phyloP scores from a whole-genome alignment of 352 stramenopile genomes.

The Peronospora farinosa region DNA sequence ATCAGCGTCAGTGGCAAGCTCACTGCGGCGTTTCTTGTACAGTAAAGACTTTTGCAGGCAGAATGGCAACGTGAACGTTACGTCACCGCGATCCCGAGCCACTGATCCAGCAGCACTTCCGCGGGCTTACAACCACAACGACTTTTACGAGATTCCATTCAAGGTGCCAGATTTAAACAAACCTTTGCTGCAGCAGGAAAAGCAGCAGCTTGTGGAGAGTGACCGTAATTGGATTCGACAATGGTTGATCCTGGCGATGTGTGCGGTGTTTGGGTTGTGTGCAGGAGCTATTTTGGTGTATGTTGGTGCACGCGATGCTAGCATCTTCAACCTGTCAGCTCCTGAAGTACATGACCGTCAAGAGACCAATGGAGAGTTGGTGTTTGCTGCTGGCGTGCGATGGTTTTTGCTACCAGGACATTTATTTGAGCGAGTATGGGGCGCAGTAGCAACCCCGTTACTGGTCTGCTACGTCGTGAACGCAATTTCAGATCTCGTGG shows the following conservation, averaged over 20 bases:
- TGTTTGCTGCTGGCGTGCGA: conserved; percentile 17
- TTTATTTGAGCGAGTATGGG: conserved; percentile 46
- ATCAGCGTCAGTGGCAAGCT: conserved; percentile 37
- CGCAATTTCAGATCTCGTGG: conserved; percentile 37
- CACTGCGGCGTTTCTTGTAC: conserved; percentile 31
- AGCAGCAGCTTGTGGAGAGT: conserved; percentile 7
- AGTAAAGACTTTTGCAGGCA: conserved; percentile 9
- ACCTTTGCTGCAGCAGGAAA: conserved; percentile 10
- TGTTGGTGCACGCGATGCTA: conserved; percentile 15
- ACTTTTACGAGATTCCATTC: conserved; percentile 34
- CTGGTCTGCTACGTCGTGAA: conserved; percentile 45
- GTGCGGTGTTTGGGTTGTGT: conserved; percentile 29
- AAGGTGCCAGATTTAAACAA: conserved; percentile 22
- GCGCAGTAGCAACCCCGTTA: conserved; percentile 34
- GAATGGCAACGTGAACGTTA: conserved; percentile 13
- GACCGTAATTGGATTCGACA: conserved; percentile 16
- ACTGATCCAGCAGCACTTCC: conserved; percentile 33
- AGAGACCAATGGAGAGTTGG: conserved; percentile 27
- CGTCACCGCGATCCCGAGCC: conserved; percentile 42
- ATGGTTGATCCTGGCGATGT: conserved; percentile 28
- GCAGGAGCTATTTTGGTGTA: conserved; percentile 32
- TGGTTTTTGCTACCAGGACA: conserved; percentile 44
- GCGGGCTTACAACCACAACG: conserved; percentile 37
- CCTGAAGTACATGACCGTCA: conserved; percentile 18
- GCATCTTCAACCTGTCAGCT: conserved; percentile 26